Base-by-base conservation (phyloP, 768 basidiomycete species). In the Boletus eberwhitei region DNA sequence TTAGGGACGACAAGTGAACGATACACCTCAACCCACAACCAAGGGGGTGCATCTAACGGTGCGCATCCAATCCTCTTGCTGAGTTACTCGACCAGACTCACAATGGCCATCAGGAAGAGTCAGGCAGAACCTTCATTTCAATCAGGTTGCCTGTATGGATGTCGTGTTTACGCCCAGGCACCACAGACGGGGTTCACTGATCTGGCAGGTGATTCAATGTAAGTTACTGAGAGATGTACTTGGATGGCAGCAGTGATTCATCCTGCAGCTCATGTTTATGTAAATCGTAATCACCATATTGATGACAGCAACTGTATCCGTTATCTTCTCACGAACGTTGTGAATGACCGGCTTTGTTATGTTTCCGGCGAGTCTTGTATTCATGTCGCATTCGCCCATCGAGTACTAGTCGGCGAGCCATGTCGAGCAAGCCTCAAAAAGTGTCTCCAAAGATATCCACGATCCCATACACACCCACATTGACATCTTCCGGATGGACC, bases 391-490 rank as follows among this genome's bases (percentile, higher is more conserved):
- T 1, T 5, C 42, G 9, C 12, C 34, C 34, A 36, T 13, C 13
- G 29, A 19, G 13, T 24, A 3, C 24, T 3, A 19, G 31, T 44
- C 11, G 21, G 22, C 16, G 45, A 16, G 13, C 32, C 34, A 48
- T 51, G 44, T 38, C 53, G n/a, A 41, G 14, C 12, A 45, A 13
- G n/a, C 12, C 7, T 26, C 34, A 35, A 12, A 8, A 16, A 5
- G 13, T 16, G 49, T 48, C 34, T n/a, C 24, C 49, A 17, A 55
- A 32, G 14, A 58, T 48, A 29, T 57, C 57, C 26, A 58, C 62
- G 4, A 59, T 69, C 45, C 58, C 59, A 9, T 61, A 59, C 50
- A 60, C 64, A 0, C 60, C 63, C 4, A 53, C 63, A 1, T 24
- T 4, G 24, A 24, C 24, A 24, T 26, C 39, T 5, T 51, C 60